Base-by-base conservation (phyloP, 2,329 filamentous ascomycete genomes). In the Diaporthe citrichinensis region DNA sequence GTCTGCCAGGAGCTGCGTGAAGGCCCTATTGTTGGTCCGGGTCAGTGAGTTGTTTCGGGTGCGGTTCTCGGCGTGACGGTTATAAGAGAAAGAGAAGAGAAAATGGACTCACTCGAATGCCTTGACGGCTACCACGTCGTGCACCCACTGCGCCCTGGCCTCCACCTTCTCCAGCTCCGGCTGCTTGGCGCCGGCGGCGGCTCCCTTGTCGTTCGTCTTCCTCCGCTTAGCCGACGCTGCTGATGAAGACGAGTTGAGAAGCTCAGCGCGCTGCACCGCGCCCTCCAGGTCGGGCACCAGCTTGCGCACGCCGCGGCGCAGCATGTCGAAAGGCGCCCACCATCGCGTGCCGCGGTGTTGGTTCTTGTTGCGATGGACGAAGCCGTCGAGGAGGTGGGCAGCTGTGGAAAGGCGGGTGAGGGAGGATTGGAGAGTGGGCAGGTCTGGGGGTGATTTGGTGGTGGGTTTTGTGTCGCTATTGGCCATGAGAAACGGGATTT, bases 351-450 rank as follows among this genome's bases (percentile, higher is more conserved):
- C 88, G 73, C 92, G 92, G 84, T 98, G 96, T 85, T 98, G 96
- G 86, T 98, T 98, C 81, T 92, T 93, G 87, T 98, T 97, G 80
- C 95, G 94, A 82, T 95, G 92, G 84, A 93, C 91, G 80, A 97
- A 90, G 78, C 94, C 90, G 80, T 93, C 88, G 59, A 98, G 90
- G 62, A 96, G 85, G 68, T 89, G 82, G 39, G 86, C 79, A 39
- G 88, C 81, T 2, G 86, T 82, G 3, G 79, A 74, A 58, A 91
- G 84, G 36, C 81, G 78, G 65, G 78, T 76, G 71, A 80, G 77
- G 57, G 80, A 76, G 36, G 58, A 31, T 8, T 79, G 74, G 25
- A 75, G 71, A 44, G 72, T 46, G 10, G 44, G 17, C 17, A 74
- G 62, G 34, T 67, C 28, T 25, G 62, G 25, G 15, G 61, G 14